Evolutionary conservation across 805 yeast species (phyloP).

Genomic region (Saccharomyces kudriavzevii): DNA sequence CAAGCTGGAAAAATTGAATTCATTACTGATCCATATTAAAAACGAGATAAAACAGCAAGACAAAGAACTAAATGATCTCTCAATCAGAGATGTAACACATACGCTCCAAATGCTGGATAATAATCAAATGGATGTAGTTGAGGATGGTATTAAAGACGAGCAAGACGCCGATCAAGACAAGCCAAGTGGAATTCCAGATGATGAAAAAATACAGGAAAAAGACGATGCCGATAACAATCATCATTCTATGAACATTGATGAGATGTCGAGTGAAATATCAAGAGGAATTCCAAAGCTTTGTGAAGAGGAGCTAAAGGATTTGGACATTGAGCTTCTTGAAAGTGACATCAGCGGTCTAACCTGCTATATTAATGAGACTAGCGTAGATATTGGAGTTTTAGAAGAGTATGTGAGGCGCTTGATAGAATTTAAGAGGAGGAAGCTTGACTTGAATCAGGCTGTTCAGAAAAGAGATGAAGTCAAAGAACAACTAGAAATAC

Average conservation of each 20-base stretch:
- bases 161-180: constrained; percentile 12
- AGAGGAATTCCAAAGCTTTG: constrained; percentile 36
- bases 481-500: constrained; percentile 53
- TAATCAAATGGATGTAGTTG: neutral
- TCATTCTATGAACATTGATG: constrained; percentile 26
- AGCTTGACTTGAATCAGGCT: constrained; percentile 59
- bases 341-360: constrained; percentile 49
- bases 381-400: constrained; percentile 65
- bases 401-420: constrained; percentile 67
- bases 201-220: constrained; percentile 1
- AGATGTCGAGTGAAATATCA: constrained; percentile 14
- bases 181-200: neutral
- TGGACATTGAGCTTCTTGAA: constrained; percentile 44
- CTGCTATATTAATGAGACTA: constrained; percentile 44
- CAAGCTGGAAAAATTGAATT: constrained; percentile 50
- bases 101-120: constrained; percentile 13
- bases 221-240: constrained; percentile 3
- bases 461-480: constrained; percentile 57
- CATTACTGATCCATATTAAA: constrained; percentile 32
- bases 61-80: constrained; percentile 36
- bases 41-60: constrained; percentile 34
- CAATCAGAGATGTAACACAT: constrained; percentile 46
- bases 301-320: constrained; percentile 41
- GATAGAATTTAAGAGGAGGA: constrained; percentile 55
- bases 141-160: neutral